Evolutionary conservation across 495 filamentous ascomycete species (phyloP), one percentile per base, ranked within the genome.

Genomic region (Aspergillus heteromorphus): DNA sequence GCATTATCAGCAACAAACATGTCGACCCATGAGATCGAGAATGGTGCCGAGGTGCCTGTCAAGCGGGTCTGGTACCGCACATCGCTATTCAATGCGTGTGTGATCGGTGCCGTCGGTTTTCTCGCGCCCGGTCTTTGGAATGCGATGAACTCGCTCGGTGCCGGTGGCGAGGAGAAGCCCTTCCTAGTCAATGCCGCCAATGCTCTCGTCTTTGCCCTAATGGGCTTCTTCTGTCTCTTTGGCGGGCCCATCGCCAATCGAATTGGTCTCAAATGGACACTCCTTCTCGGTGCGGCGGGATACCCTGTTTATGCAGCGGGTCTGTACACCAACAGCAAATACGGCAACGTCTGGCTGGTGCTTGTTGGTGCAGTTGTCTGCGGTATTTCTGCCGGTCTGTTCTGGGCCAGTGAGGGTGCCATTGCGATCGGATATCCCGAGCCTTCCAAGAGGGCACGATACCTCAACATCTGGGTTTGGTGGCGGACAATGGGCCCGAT

Each of bases 131-230:
- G 71, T 10, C 40, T 74, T 27, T 72, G 64, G 65, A 77, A 77
- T 58, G 84, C 84, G 14, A 86, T 86, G 80, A 86, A 84, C 60
- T 80, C 80, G 0, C 72, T 86, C n/a, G 84, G 84, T 21, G 84
- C 83, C 14, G 84, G 84, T 38, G 84, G 84, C 13, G 43, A 23
- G 23, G 43, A 47, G 17, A 27, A 23, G 21, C 43, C 43, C 0
- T 47, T 47, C 13, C 18, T 47, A 13, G 27, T 47, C 43, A 47
- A 47, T 20, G 43, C 43, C 16, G 43, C 43, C 13, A 47, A 47
- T 16, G 43, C 43, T 16, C 21, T 47, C 6, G 43, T 47, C 21
- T 47, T 47, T 29, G 43, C 10, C n/a, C 43, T 47, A 11, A 47
- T 23, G 23, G 23, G 27, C 21, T 47, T 47, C 13, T 47, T 29